phyloP scores from a whole-genome alignment of 129 eudicot genomes.

The Chrysanthemum makinoi region DNA sequence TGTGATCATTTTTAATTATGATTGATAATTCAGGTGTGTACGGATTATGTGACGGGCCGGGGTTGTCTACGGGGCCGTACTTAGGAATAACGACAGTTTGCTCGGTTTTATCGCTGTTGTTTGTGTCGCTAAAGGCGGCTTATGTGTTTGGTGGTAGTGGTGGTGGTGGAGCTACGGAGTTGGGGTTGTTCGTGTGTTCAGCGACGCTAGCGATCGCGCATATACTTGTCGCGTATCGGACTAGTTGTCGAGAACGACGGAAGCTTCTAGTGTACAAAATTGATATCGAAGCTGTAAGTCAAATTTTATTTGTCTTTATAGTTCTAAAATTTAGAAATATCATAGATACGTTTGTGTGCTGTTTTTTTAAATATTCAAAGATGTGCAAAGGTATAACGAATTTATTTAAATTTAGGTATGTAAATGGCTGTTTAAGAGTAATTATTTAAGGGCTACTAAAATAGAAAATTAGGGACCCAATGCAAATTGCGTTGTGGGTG shows the following conservation, averaged over 20 bases:
- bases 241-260: conserved; percentile 83
- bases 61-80: conserved; percentile 76
- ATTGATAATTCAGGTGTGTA: conserved; percentile 58
- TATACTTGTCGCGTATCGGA: conserved; percentile 84
- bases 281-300: conserved; percentile 79
- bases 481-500: conserved; percentile 18
- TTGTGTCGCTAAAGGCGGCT: conserved; percentile 80
- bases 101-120: conserved; percentile 67
- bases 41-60: conserved; percentile 84
- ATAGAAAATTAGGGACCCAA: conserved; percentile 10
- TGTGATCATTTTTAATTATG: not conserved
- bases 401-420: not conserved
- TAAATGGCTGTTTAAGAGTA: not conserved
- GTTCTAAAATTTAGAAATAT: not conserved
- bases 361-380: not conserved
- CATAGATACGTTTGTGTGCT: not conserved
- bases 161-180: conserved; percentile 42
- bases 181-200: conserved; percentile 65
- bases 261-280: conserved; percentile 90
- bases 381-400: not conserved
- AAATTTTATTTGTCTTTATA: conserved; percentile 4
- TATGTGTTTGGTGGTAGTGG: conserved; percentile 45
- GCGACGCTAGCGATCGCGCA: conserved; percentile 65
- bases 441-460: not conserved
- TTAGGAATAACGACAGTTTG: conserved; percentile 68